phyloP scores from a whole-genome alignment of 768 basidiomycete genomes.

The Serendipita sp. region DNA sequence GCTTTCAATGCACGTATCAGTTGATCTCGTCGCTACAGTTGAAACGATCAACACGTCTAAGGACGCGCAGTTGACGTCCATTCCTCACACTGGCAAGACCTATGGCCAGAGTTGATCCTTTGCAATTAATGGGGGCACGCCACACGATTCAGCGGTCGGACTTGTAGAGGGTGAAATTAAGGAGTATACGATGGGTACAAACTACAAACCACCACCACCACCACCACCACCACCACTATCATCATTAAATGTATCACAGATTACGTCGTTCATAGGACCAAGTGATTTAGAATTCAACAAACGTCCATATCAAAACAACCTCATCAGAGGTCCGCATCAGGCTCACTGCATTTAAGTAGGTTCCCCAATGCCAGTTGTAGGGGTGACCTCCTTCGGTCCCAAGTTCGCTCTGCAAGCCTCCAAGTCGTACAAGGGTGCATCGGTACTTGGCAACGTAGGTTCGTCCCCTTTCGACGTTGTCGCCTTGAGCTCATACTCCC shows the following conservation, averaged over 20 bases:
- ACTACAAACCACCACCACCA: too few relatives aligned
- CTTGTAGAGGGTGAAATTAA: constrained; percentile 39
- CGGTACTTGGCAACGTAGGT: too few relatives aligned
- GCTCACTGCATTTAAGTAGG: too few relatives aligned
- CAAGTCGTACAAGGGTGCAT: too few relatives aligned
- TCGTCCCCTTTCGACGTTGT: too few relatives aligned
- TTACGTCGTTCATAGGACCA: constrained; percentile 25
- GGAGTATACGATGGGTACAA: constrained; percentile 35
- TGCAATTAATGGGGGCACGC: constrained; percentile 34
- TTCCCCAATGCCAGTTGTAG: too few relatives aligned
- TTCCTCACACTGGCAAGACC: constrained; percentile 24
- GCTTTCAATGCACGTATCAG: too few relatives aligned
- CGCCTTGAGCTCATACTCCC: too few relatives aligned
- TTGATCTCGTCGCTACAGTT: constrained; percentile 12
- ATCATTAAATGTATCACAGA: not conserved
- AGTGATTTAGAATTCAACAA: constrained; percentile 37
- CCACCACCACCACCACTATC: not conserved
- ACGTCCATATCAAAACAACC: constrained; percentile 18
- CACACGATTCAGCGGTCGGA: constrained; percentile 30
- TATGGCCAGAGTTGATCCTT: constrained; percentile 36
- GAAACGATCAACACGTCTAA: constrained; percentile 41
- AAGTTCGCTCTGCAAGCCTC: too few relatives aligned
- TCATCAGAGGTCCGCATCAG: too few relatives aligned
- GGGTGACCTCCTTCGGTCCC: too few relatives aligned
- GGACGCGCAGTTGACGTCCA: constrained; percentile 28